phyloP scores from a whole-genome alignment of 352 stramenopile species.

The Globisporangium mamillatum region DNA sequence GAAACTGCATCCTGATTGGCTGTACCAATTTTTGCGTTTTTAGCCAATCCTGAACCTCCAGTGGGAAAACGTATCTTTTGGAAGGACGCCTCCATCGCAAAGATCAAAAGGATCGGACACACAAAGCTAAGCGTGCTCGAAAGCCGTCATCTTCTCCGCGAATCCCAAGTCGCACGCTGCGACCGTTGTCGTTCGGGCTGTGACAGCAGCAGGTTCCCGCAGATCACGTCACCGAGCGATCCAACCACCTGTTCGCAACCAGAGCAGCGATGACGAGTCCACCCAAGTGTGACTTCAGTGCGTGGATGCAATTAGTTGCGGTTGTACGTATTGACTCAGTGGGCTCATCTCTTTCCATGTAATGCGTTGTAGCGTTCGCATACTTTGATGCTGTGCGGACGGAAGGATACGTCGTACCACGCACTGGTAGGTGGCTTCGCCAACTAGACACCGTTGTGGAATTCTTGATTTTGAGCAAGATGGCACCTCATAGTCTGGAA shows the following conservation, averaged over 20 bases:
- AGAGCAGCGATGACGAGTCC: neutral
- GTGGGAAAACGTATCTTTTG: neutral
- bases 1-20: constrained; percentile 9
- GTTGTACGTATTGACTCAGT: neutral
- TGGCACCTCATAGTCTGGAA: neutral
- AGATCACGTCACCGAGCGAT: constrained; percentile 3
- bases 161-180: neutral
- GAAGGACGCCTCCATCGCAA: neutral
- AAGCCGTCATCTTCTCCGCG: neutral
- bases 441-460: too few relatives aligned
- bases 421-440: neutral
- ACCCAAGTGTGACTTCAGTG: constrained; percentile 15
- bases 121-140: too few relatives aligned
- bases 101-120: too few relatives aligned
- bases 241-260: neutral
- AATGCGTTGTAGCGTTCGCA: constrained; percentile 25
- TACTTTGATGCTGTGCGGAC: constrained; percentile 40
- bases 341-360: neutral
- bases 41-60: neutral
- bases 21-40: neutral
- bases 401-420: constrained; percentile 23
- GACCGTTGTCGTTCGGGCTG: neutral
- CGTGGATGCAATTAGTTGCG: neutral
- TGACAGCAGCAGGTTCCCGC: neutral
- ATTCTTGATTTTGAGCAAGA: neutral